Evolutionary conservation across 495 filamentous ascomycete genomes (phyloP).

Genomic region (Aspergillus leporis): DNA sequence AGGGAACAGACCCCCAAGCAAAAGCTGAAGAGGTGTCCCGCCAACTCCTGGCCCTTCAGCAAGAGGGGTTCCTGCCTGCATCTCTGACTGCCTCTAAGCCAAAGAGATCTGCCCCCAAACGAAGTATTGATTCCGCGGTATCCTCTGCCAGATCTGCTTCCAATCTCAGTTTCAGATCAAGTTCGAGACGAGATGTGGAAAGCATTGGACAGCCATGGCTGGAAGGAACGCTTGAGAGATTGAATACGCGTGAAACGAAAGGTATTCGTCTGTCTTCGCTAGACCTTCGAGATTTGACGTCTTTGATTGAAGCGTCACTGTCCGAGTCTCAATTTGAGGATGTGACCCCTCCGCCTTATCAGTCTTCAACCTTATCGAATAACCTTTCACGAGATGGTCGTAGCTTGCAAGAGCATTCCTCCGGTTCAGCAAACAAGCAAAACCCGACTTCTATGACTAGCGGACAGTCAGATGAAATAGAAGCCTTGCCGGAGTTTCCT

Average conservation of each 20-base stretch:
- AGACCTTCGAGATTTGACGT: slow-evolving; percentile 37
- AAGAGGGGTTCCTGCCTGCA: slow-evolving; percentile 37
- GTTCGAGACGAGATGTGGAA: slow-evolving; percentile 41
- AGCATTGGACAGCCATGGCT: slow-evolving; percentile 45
- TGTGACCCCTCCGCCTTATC: slow-evolving; percentile 33
- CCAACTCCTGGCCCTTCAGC: slow-evolving; percentile 38
- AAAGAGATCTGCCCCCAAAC: slow-evolving; percentile 15
- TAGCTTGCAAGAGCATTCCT: not conserved
- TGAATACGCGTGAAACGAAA: slow-evolving; percentile 16
- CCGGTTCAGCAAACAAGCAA: not conserved
- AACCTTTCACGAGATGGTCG: not conserved
- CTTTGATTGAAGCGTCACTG: slow-evolving; percentile 40
- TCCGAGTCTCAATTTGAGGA: slow-evolving; percentile 32
- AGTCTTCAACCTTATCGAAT: slow-evolving; percentile 15
- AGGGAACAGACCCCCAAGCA: slow-evolving; percentile 24
- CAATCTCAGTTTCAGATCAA: slow-evolving; percentile 27
- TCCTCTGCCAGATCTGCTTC: slow-evolving; percentile 16
- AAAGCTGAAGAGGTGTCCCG: slow-evolving; percentile 33
- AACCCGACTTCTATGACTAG: not conserved
- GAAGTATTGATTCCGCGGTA: slow-evolving; percentile 14
- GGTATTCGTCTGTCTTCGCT: slow-evolving; percentile 31
- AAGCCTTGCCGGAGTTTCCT: not conserved
- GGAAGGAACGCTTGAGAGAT: slow-evolving; percentile 26
- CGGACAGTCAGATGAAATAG: not conserved
- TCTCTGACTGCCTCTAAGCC: slow-evolving; percentile 10